phyloP scores from a whole-genome alignment of 139 green algal genomes.

The Chlorokybus atmophyticus region DNA sequence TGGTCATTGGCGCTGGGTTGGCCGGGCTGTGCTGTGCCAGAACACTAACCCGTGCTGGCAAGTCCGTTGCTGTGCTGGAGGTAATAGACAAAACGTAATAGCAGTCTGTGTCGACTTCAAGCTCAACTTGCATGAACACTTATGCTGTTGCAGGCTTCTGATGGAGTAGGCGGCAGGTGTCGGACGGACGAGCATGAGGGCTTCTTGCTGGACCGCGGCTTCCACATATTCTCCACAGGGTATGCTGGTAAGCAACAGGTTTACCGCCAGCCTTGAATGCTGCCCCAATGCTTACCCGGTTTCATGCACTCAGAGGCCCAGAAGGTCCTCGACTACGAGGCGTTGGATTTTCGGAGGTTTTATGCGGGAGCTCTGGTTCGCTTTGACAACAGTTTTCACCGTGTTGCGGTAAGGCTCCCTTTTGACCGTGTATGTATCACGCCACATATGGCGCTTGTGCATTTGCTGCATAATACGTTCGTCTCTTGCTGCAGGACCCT shows the following conservation, averaged over 20 bases:
- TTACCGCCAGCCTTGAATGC: no score
- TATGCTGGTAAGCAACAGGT: constrained; percentile 21
- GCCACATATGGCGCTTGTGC: no score
- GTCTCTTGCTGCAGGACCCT: constrained; percentile 6
- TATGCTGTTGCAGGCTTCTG: constrained; percentile 61
- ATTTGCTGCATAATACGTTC: no score
- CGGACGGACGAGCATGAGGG: constrained; percentile 82
- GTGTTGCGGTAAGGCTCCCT: constrained; percentile 24
- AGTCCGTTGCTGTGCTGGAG: no score
- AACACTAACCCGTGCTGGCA: no score
- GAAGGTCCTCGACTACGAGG: constrained; percentile 62
- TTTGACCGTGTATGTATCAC: no score
- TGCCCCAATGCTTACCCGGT: no score
- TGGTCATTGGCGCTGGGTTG: no score
- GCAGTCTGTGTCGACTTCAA: no score
- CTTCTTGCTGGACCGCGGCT: constrained; percentile 89
- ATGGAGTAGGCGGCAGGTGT: constrained; percentile 79
- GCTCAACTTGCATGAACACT: no score
- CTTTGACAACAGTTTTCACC: constrained; percentile 46
- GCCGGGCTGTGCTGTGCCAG: no score
- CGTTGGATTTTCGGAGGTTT: constrained; percentile 75
- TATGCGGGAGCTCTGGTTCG: constrained; percentile 78
- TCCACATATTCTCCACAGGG: constrained; percentile 92
- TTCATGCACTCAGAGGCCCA: constrained; percentile 14
- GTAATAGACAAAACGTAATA: no score